phyloP scores from a whole-genome alignment of 2,329 filamentous ascomycete genomes.

The Botrytis pseudocinerea region DNA sequence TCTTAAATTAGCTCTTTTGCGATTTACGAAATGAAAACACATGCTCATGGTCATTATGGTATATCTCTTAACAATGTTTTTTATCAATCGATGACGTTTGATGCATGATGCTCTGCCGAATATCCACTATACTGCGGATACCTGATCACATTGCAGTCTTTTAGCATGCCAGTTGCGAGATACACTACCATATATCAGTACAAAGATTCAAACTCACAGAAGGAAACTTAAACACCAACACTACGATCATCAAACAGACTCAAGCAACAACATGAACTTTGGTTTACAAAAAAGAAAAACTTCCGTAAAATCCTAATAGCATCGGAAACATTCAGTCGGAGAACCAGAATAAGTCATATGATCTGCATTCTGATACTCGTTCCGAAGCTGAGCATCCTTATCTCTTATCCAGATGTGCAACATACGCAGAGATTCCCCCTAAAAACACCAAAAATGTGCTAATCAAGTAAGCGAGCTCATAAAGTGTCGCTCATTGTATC shows the following conservation, averaged over 20 bases:
- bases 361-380: not conserved
- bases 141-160: not conserved
- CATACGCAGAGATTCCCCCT: not conserved
- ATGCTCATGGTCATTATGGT: not conserved
- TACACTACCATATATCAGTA: too few species aligned
- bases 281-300: not conserved
- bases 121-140: not conserved
- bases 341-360: not conserved
- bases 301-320: not conserved
- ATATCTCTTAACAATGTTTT: too few species aligned
- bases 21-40: not conserved
- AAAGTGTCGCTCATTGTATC: not conserved
- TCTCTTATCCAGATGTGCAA: not conserved
- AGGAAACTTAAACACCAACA: not conserved
- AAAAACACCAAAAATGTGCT: not conserved
- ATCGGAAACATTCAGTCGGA: not conserved
- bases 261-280: accelerated
- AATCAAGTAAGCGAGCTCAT: not conserved
- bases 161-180: too few species aligned
- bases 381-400: not conserved
- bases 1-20: not conserved
- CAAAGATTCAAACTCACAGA: not conserved
- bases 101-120: not conserved
- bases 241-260: not conserved
- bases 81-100: not conserved